A percentile compares a stretch with the other conserved stretches of the same genome.
Conservation (phyloP, 495 filamentous ascomycete species). For the Neurospora cerealis region DNA sequence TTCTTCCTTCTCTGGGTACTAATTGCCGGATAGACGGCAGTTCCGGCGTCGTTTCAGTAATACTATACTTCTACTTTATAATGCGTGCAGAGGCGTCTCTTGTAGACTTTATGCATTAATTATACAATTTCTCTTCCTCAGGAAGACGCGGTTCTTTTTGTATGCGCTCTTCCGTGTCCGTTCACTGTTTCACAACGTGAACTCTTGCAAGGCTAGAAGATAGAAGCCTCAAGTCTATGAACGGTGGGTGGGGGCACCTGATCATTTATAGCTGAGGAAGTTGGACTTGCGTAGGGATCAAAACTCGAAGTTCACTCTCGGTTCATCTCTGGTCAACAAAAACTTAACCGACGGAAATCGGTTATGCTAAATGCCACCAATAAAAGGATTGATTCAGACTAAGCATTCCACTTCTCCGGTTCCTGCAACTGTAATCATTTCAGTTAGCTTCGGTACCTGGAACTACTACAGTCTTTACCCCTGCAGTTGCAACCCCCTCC, state of each 20-base stretch:
- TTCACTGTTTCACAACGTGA: background rate
- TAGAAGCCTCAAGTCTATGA: background rate
- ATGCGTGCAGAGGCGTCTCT: slow-evolving; percentile 14
- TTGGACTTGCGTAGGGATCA: background rate
- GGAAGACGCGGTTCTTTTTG: background rate
- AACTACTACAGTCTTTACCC: no score
- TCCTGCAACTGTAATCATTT: background rate
- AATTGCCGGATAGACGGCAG: slow-evolving; percentile 23
- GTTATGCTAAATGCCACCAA: background rate
- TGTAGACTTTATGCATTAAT: slow-evolving; percentile 13
- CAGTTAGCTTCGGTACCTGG: background rate
- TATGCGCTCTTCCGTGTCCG: background rate
- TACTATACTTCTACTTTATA: slow-evolving; percentile 6
- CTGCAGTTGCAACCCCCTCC: no score
- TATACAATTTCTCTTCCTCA: background rate
- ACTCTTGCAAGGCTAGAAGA: background rate
- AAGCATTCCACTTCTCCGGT: background rate
- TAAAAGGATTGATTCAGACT: background rate
- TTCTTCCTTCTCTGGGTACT: slow-evolving; percentile 30
- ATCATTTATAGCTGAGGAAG: background rate
- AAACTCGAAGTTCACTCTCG: background rate
- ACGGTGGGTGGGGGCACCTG: background rate
- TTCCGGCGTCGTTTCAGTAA: background rate
- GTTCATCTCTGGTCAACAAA: background rate
- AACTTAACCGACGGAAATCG: background rate